These are phyloP conservation scores for Chamaecyparis obtusa DNA, from an alignment of 75 land plant genomes.

Conservation along the genomic window DNA sequence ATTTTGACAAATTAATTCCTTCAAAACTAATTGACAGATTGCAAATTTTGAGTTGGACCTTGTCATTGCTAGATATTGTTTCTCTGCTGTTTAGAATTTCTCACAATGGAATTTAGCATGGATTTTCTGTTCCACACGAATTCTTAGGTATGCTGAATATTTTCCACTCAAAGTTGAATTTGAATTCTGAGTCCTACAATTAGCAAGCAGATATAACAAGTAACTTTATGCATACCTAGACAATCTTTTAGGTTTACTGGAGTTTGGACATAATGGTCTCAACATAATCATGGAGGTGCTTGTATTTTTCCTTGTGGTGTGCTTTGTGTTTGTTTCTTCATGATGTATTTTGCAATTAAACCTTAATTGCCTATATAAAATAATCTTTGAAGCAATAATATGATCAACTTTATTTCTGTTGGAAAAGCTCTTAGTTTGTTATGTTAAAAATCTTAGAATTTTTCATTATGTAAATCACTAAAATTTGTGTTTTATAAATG, in stretches of 20 bases:
- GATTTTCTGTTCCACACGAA: too few relatives aligned
- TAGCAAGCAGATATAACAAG: neutral
- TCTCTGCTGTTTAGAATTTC: neutral
- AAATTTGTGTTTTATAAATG: neutral
- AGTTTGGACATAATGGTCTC: neutral
- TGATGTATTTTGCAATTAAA: neutral
- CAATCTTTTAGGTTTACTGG: neutral
- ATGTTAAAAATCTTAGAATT: neutral
- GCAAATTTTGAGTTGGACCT: neutral
- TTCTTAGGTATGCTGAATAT: neutral
- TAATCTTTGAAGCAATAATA: neutral
- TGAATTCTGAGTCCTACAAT: neutral
- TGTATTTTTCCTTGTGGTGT: neutral
- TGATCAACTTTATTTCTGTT: neutral
- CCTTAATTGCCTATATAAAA: neutral
- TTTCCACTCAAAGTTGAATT: neutral
- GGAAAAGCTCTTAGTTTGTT: neutral
- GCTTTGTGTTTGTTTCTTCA: conserved; percentile 10
- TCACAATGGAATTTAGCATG: conserved; percentile 5
- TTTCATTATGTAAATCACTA: neutral
- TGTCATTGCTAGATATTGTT: neutral
- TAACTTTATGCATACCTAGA: neutral
- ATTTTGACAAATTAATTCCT: neutral
- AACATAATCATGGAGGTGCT: neutral
- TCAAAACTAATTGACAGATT: neutral